Evolutionary conservation across 257 asterid genomes (phyloP), one percentile per base, ranked within the genome.

Genomic region (Mentha longifolia): DNA sequence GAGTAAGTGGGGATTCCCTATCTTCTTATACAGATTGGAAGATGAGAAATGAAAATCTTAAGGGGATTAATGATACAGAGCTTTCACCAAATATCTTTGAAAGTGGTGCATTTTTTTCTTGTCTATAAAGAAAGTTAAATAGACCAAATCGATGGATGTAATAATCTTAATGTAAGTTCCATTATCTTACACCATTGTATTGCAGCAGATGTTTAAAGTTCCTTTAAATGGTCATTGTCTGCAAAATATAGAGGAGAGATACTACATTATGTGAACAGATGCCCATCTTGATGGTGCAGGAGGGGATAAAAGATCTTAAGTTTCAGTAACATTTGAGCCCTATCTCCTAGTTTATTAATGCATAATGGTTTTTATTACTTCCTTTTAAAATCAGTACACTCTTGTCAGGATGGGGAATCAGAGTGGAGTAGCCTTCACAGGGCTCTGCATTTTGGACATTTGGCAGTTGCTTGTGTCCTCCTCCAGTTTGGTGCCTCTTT

Each of bases 391-490:
- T 54, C n/a, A 6, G 31, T 61, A 52, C 74, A 28, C 68, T 9
- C 51, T 71, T 78, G 31, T 68, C 87, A 95, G 99, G 99, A 92
- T 68, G 92, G 97, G 77, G 99, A 90, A 83, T 95, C 99, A 9
- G 98, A 96, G 75, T 95, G 98, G 98, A 95, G 92, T 77, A 88
- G 98, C 85, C 96, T 95, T 77, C 98, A 95, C 75, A 85, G 97
- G 72, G 95, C 97, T 68, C 83, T 95, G 81, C 97, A 95, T 77
- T 95, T 95, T 71, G 99, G 99, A 57, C 99, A 95, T 78, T 85
- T 95, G 72, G 92, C 98, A 14, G 91, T 88, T 72, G 98, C 98
- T 69, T 84, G 96, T 76, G 88, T 90, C 79, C 99, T 95, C 30
- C 86, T 95, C 52, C 92, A 88, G 74, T 86, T 72, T 79, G 89